Base-by-base conservation (phyloP, 2,329 filamentous ascomycete species). In the Aspergillus sp. region DNA sequence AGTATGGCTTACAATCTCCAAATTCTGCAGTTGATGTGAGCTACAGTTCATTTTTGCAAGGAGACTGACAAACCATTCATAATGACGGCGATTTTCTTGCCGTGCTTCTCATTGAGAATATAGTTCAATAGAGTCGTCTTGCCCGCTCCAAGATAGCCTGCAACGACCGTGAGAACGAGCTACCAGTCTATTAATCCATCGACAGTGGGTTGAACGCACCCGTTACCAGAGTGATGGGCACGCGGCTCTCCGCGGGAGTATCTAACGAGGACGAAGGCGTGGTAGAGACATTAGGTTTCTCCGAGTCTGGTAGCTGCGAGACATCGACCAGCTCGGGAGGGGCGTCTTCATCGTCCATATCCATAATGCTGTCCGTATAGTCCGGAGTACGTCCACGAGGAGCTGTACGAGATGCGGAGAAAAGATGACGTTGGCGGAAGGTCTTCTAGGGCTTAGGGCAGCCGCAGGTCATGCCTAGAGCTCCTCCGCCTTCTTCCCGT, bases 81-180 rank as follows among this genome's bases (percentile, higher is more conserved):
- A 52, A 99, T 97, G 13, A 99, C 94, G 10, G 94, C 94, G 70
- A 99, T 94, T 67, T 91, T 96, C 80, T 97, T 97, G 71, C 93
- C 93, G 80, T 99, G 94, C 56, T 93, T 87, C 53, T 92, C 91
- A 23, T 88, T 96, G 48, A 99, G 78, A 56, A 99, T 97, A 71
- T 97, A 96, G 71, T 99, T 97, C 53, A 99, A 78, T 25, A 97
- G 75, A 0, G 93, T 97, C 0, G 93, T 97, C 74, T 99, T 99
- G 16, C 94, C 94, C 7, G 94, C 91, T 16, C 94, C 94, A 3
- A 99, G 82, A 67, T 99, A 99, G 3, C 94, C 91, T 94, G 20
- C 14, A 6, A 16, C n/a, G n/a, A 47, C 7, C 52, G 43, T 38
- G 34, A 38, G 3, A 1, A 38, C 34, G 6, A 1, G 14, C 16